Base-by-base conservation (phyloP, 2,329 filamentous ascomycete genomes). In the Basipetospora chlamydospora region DNA sequence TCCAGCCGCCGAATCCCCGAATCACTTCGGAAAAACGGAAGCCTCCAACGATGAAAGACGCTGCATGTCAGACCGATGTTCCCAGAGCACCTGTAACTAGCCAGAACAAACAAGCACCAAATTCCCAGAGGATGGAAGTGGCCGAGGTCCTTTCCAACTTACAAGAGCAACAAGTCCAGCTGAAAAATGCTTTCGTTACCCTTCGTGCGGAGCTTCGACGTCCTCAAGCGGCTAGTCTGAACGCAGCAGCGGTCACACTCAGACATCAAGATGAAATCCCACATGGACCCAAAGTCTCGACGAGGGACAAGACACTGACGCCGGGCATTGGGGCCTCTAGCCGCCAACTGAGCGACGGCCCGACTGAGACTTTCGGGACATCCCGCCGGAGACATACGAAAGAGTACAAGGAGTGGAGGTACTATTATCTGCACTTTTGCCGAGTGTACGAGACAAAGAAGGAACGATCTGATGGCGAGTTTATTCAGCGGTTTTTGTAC, bases 321-420 rank as follows among this genome's bases (percentile, higher is more conserved):
- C n/a, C n/a, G n/a, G n/a, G n/a, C n/a, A n/a, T n/a, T n/a, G n/a
- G n/a, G n/a, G n/a, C n/a, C n/a, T n/a, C n/a, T n/a, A n/a, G n/a
- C n/a, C n/a, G n/a, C n/a, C n/a, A n/a, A n/a, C n/a, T n/a, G n/a
- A n/a, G n/a, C n/a, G n/a, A n/a, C n/a, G n/a, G n/a, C n/a, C n/a
- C n/a, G n/a, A n/a, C n/a, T n/a, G n/a, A n/a, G n/a, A n/a, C n/a
- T n/a, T n/a, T n/a, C n/a, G n/a, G n/a, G n/a, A n/a, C n/a, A n/a
- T n/a, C n/a, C n/a, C n/a, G n/a, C 18, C 20, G 26, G 28, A 30
- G 35, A 15, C 35, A 37, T 16, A 37, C 35, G 5, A 31, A 13
- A 13, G 35, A 37, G 15, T 37, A 37, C 28, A 37, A 37, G 20
- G 18, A 37, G 18, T 37, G 35, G 35, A 37, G 28, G 13, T 21